These are phyloP conservation scores for Scutellaria barbata DNA, from an alignment of 257 asterid species.

Conservation along the genomic window DNA sequence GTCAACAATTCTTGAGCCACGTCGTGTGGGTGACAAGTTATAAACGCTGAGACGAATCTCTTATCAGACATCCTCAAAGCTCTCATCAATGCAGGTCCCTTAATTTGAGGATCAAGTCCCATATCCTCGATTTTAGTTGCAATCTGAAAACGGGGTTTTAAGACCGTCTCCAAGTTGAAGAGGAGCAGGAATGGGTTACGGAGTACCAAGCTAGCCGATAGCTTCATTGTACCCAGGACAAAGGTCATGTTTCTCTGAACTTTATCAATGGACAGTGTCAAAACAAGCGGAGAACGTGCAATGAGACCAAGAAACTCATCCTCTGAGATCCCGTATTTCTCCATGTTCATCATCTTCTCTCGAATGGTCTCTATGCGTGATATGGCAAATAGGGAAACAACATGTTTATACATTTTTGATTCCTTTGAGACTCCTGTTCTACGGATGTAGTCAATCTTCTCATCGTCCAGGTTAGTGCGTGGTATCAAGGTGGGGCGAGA, in stretches of 20 bases:
- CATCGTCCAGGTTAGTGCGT: conserved; percentile 57
- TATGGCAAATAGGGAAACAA: conserved; percentile 68
- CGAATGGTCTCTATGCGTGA: conserved; percentile 71
- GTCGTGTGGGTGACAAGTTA: conserved; percentile 57
- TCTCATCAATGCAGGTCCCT: conserved; percentile 46
- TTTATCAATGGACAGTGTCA: conserved; percentile 73
- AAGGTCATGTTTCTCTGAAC: conserved; percentile 85
- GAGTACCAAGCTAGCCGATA: conserved; percentile 50
- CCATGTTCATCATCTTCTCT: conserved; percentile 66
- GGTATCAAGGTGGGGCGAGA: conserved; percentile 80
- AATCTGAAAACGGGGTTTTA: conserved; percentile 67
- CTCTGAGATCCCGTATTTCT: conserved; percentile 68
- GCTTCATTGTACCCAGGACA: conserved; percentile 66
- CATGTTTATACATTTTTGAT: conserved; percentile 70
- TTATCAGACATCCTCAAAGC: conserved; percentile 82
- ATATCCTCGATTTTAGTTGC: conserved; percentile 71
- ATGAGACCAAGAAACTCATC: conserved; percentile 60
- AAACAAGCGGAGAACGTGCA: conserved; percentile 66
- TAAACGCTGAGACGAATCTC: conserved; percentile 59
- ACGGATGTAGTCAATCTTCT: conserved; percentile 61
- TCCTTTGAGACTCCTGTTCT: conserved; percentile 65
- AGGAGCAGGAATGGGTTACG: conserved; percentile 56
- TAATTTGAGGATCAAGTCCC: conserved; percentile 60
- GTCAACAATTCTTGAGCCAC: conserved; percentile 57
- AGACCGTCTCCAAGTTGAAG: conserved; percentile 56